Percentiles rank a stretch among this genome's conserved stretches.
These are phyloP conservation scores for Cercospora brassicicola DNA, from an alignment of 2,329 filamentous ascomycete species.

Conservation along the genomic window DNA sequence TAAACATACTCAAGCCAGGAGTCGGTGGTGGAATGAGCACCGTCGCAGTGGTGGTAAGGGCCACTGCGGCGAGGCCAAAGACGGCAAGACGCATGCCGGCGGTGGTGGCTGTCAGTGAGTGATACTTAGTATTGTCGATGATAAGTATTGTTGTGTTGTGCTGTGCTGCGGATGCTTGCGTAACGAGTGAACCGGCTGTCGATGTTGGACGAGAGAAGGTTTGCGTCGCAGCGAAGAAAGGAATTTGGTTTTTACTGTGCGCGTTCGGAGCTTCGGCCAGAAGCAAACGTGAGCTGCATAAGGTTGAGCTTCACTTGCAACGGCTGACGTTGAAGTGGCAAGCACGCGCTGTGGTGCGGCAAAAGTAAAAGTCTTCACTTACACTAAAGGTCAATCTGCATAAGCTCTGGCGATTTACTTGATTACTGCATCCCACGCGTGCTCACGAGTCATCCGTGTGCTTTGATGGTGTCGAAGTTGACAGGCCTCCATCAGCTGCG, in stretches of 20 bases:
- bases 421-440: background rate
- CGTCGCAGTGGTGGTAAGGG: background rate
- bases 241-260: background rate
- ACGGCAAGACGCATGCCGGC: constrained; percentile 8
- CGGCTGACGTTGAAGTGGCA: background rate
- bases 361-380: background rate
- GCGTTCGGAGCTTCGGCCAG: constrained; percentile 1
- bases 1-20: background rate
- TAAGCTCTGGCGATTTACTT: background rate
- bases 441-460: background rate
- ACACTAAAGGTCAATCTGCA: background rate
- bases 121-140: constrained; percentile 6
- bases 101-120: background rate
- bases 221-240: constrained; percentile 3
- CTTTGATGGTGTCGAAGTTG: background rate
- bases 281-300: background rate
- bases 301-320: constrained; percentile 5
- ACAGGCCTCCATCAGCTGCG: background rate
- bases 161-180: constrained; percentile 4
- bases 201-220: constrained; percentile 11
- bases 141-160: constrained; percentile 11
- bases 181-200: constrained; percentile 13
- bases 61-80: background rate
- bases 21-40: background rate
- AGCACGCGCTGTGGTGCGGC: background rate